These are phyloP conservation scores for Mycena vitilis DNA, from an alignment of 768 basidiomycete genomes.

Conservation along the genomic window DNA sequence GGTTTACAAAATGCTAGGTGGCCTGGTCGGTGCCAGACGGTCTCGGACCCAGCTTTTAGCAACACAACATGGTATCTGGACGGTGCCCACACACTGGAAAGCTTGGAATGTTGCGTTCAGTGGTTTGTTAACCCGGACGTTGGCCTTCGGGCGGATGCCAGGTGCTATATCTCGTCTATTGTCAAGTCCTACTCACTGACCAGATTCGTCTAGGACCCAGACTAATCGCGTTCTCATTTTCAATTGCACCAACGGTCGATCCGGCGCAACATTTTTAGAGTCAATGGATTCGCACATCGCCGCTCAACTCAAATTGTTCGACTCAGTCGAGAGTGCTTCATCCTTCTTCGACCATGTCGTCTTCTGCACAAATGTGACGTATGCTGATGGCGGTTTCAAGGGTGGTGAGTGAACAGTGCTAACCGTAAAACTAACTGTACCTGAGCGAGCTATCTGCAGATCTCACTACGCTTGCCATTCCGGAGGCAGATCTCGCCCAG, in stretches of 20 bases:
- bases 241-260: slow-evolving; percentile 94
- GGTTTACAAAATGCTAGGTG: slow-evolving; percentile 82
- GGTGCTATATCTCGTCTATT: slow-evolving; percentile 19
- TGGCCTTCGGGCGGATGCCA: slow-evolving; percentile 52
- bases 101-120: slow-evolving; percentile 84
- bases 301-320: slow-evolving; percentile 56
- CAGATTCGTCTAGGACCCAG: slow-evolving; percentile 37
- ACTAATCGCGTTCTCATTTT: slow-evolving; percentile 80
- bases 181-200: slow-evolving; percentile 8
- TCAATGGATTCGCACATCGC: slow-evolving; percentile 66
- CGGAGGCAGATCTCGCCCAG: slow-evolving; percentile 68
- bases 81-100: slow-evolving; percentile 95
- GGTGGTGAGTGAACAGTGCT: slow-evolving; percentile 66
- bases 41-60: slow-evolving; percentile 66
- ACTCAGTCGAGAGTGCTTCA: slow-evolving; percentile 49
- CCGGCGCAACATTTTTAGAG: slow-evolving; percentile 77
- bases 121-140: slow-evolving; percentile 84
- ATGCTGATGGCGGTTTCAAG: slow-evolving; percentile 89
- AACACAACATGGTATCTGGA: slow-evolving; percentile 89
- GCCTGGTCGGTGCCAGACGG: slow-evolving; percentile 95
- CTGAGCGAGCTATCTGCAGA: slow-evolving; percentile 60
- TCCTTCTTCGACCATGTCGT: slow-evolving; percentile 86
- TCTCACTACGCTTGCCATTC: slow-evolving; percentile 75
- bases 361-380: slow-evolving; percentile 98
- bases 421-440: background rate